A percentile compares a stretch with the other conserved stretches of the same genome.
These are phyloP conservation scores for Carex cristatella DNA, from an alignment of 176 grass and related monocot species.

Conservation along the genomic window DNA sequence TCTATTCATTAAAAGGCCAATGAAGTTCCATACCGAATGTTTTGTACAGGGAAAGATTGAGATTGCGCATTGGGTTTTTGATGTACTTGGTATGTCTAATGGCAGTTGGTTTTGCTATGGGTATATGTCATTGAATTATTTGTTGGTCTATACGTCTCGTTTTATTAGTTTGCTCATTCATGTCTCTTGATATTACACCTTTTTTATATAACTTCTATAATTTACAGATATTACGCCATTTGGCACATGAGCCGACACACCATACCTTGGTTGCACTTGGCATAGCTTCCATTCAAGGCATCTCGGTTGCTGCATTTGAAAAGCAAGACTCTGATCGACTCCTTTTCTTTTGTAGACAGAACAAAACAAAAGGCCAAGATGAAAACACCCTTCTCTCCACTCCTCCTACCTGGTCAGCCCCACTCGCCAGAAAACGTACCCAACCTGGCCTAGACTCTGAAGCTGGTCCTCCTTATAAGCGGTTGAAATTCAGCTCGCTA, in stretches of 20 bases:
- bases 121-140: not conserved
- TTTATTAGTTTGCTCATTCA: not conserved
- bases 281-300: slow-evolving; percentile 77
- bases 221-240: slow-evolving; percentile 80
- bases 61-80: not conserved
- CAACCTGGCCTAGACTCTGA: slow-evolving; percentile 35
- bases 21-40: not conserved
- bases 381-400: slow-evolving; percentile 33
- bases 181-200: not conserved
- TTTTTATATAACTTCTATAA: slow-evolving; percentile 16
- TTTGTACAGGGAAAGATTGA: not conserved
- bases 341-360: slow-evolving; percentile 76
- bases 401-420: slow-evolving; percentile 58
- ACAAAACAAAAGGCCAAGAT: slow-evolving; percentile 36
- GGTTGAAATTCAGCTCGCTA: slow-evolving; percentile 66
- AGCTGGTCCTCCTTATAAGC: slow-evolving; percentile 13
- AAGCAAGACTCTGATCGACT: slow-evolving; percentile 79
- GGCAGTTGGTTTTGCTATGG: not conserved
- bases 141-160: not conserved
- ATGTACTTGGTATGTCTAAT: not conserved
- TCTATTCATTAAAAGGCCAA: not conserved
- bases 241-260: slow-evolving; percentile 72
- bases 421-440: slow-evolving; percentile 50
- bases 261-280: slow-evolving; percentile 87
- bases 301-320: slow-evolving; percentile 83